These are phyloP conservation scores for Phaeophleospora eucalypticola DNA, from an alignment of 2,329 filamentous ascomycete genomes.

Conservation along the genomic window DNA sequence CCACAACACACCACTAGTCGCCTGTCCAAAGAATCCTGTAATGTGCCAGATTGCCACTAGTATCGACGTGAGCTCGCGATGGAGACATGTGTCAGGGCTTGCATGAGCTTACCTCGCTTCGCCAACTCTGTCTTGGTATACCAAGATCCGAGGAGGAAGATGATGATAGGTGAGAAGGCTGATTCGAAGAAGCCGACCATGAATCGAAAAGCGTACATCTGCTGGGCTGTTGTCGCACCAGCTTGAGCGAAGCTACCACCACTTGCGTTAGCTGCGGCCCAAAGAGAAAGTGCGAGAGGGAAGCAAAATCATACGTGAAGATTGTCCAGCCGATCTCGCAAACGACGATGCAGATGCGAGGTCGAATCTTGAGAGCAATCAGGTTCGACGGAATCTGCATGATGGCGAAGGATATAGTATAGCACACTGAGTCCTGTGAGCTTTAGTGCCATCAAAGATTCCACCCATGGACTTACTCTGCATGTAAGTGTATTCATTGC, in stretches of 20 bases:
- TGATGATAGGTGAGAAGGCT: conserved; percentile 20
- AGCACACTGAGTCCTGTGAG: conserved; percentile 9
- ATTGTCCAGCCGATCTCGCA: conserved; percentile 13
- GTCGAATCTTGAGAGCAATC: conserved; percentile 11
- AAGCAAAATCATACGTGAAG: conserved; percentile 12
- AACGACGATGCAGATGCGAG: conserved; percentile 7
- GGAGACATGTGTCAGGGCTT: too few species aligned
- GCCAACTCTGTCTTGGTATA: conserved; percentile 16
- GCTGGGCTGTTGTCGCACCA: conserved; percentile 10
- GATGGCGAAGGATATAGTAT: conserved; percentile 15
- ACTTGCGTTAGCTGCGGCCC: not conserved
- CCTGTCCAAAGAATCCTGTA: conserved; percentile 8
- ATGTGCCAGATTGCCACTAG: conserved; percentile 14
- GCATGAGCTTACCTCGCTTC: too few species aligned
- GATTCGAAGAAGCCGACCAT: conserved; percentile 10
- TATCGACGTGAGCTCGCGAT: too few species aligned
- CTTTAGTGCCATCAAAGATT: too few species aligned
- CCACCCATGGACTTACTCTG: conserved; percentile 6
- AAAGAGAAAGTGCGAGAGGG: too few species aligned
- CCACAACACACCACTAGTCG: conserved; percentile 1
- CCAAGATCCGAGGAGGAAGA: conserved; percentile 14
- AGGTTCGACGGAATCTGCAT: conserved; percentile 14
- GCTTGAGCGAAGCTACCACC: conserved; percentile 10
- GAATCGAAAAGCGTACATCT: conserved; percentile 15
- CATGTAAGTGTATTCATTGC: conserved; percentile 33